A percentile compares a stretch with the other conserved stretches of the same genome.
Conservation (phyloP, 2,329 filamentous ascomycete species). For the Cadophora malorum region DNA sequence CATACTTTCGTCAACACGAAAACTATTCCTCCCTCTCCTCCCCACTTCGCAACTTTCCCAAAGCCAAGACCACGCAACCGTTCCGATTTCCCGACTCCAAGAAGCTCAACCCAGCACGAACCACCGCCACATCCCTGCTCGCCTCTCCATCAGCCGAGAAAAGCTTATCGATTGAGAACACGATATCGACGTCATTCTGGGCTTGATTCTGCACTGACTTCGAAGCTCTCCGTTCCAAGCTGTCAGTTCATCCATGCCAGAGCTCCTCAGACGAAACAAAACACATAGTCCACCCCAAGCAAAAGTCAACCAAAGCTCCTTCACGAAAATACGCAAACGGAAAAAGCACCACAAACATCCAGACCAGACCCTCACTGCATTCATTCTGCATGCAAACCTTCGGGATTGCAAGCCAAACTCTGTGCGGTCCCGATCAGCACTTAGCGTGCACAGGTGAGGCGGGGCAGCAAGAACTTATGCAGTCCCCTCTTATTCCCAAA, state of each 20-base stretch:
- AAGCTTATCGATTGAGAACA: slow-evolving; percentile 9
- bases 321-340: neutral
- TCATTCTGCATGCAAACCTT: slow-evolving; percentile 2
- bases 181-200: neutral
- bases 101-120: neutral
- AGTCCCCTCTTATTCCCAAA: slow-evolving; percentile 6
- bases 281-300: neutral
- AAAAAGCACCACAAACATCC: neutral
- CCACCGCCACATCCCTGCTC: neutral
- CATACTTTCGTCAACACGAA: neutral
- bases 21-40: neutral
- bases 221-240: neutral
- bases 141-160: slow-evolving; percentile 4
- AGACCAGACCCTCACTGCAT: neutral
- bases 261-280: neutral
- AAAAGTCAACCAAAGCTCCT: neutral
- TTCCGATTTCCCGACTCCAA: slow-evolving; percentile 10
- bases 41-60: neutral
- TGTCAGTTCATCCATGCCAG: neutral
- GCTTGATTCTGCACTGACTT: neutral
- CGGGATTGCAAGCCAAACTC: neutral
- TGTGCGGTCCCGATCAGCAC: neutral
- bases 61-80: neutral
- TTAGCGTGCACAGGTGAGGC: neutral
- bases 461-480: slow-evolving; percentile 1